phyloP scores from a whole-genome alignment of 2,329 filamentous ascomycete species.

The Tolypocladium pustulatum region DNA sequence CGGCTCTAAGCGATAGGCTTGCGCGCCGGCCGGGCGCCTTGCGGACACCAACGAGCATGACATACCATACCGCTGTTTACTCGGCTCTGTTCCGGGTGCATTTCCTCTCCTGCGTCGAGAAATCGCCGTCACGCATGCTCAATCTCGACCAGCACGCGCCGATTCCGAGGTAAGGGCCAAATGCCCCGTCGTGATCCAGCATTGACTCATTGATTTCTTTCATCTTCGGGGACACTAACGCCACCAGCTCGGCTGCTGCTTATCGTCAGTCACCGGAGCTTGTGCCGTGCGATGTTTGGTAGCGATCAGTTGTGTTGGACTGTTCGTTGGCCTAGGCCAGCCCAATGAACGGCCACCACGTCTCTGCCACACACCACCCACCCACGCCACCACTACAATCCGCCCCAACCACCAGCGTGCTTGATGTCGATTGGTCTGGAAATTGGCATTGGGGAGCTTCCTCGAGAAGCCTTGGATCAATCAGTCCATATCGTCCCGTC shows the following conservation, averaged over 20 bases:
- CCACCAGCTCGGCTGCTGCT: background rate
- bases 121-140: background rate
- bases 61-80: background rate
- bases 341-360: conserved; percentile 25
- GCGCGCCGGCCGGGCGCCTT: background rate
- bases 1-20: background rate
- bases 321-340: conserved; percentile 6
- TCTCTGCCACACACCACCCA: conserved; percentile 20
- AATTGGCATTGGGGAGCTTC: conserved; percentile 6
- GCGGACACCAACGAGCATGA: background rate
- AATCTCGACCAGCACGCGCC: background rate
- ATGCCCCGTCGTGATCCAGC: background rate
- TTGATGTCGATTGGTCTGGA: conserved; percentile 5
- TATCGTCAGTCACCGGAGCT: conserved; percentile 1
- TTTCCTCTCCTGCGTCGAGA: background rate
- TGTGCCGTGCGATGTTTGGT: background rate
- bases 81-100: background rate
- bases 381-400: conserved; percentile 13
- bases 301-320: background rate
- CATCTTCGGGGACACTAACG: background rate
- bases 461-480: background rate
- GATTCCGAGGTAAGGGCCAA: background rate
- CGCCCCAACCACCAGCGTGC: conserved; percentile 7
- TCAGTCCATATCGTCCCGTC: background rate
- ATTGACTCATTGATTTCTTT: background rate